Conservation (phyloP, 108 stramenopile species). For the Chaetoceros tenuissimus region DNA sequence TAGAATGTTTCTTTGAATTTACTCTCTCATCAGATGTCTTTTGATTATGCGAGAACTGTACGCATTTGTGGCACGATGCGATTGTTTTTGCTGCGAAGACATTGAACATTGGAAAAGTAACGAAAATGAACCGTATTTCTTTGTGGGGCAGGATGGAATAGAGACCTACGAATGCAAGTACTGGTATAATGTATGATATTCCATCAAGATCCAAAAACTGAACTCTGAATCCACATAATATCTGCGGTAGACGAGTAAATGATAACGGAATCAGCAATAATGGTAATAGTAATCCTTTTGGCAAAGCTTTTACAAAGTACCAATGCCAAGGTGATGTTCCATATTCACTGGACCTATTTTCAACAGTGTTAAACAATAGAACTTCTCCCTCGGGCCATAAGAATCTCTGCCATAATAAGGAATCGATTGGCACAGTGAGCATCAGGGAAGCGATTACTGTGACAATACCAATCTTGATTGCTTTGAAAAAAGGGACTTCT, state of each 20-base stretch:
- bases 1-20: too few relatives aligned
- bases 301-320: conserved; percentile 84
- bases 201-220: conserved; percentile 37
- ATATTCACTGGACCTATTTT: conserved; percentile 92
- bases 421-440: conserved; percentile 82
- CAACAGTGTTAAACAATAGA: conserved; percentile 91
- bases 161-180: conserved; percentile 60
- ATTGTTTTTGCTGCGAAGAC: conserved; percentile 70
- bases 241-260: conserved; percentile 42
- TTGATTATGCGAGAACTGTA: too few relatives aligned
- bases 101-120: conserved; percentile 81
- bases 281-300: conserved; percentile 65
- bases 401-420: conserved; percentile 70
- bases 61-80: too few relatives aligned
- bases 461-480: conserved; percentile 49
- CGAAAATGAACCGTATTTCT: conserved; percentile 93
- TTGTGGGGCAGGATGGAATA: conserved; percentile 92
- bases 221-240: conserved; percentile 8
- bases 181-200: conserved; percentile 44
- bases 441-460: conserved; percentile 50
- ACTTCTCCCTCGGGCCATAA: conserved; percentile 99
- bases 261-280: conserved; percentile 64
- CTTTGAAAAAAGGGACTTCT: conserved; percentile 46
- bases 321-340: conserved; percentile 90
- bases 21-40: too few relatives aligned